Percentiles rank a stretch among this genome's conserved stretches.
Evolutionary conservation across 768 basidiomycete genomes (phyloP).

Genomic region (Boletus subparvulus): DNA sequence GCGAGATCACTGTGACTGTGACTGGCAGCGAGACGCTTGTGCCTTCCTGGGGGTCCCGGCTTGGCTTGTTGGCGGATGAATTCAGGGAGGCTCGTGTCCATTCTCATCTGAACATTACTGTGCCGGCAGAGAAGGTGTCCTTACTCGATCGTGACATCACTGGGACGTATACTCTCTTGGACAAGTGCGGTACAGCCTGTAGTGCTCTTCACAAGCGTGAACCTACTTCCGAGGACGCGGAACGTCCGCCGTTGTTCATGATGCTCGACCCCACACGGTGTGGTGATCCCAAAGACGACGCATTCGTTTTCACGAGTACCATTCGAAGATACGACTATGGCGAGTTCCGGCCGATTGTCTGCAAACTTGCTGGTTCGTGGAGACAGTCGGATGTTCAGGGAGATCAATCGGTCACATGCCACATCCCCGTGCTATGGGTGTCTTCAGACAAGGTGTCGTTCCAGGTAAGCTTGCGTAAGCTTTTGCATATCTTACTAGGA

Average conservation of each 20-base stretch:
- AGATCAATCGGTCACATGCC: slow-evolving; percentile 51
- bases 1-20: slow-evolving; percentile 58
- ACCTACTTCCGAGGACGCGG: slow-evolving; percentile 39
- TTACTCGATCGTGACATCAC: slow-evolving; percentile 78
- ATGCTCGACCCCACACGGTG: slow-evolving; percentile 84
- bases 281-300: slow-evolving; percentile 72
- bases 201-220: slow-evolving; percentile 73
- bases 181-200: slow-evolving; percentile 89
- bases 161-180: slow-evolving; percentile 74
- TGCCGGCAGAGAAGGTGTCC: slow-evolving; percentile 44
- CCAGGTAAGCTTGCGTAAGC: slow-evolving; percentile 42
- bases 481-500: not conserved
- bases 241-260: slow-evolving; percentile 63
- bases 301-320: slow-evolving; percentile 81
- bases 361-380: slow-evolving; percentile 74
- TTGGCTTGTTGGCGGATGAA: slow-evolving; percentile 67
- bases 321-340: slow-evolving; percentile 79
- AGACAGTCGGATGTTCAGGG: slow-evolving; percentile 59
- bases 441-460: slow-evolving; percentile 47
- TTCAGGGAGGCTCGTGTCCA: slow-evolving; percentile 69
- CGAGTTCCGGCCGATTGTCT: slow-evolving; percentile 75
- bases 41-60: slow-evolving; percentile 80
- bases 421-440: slow-evolving; percentile 68
- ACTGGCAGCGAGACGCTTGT: slow-evolving; percentile 60
- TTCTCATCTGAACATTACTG: slow-evolving; percentile 62